phyloP scores from a whole-genome alignment of 177 flowering plant species.

The Tripterygium wilfordii region DNA sequence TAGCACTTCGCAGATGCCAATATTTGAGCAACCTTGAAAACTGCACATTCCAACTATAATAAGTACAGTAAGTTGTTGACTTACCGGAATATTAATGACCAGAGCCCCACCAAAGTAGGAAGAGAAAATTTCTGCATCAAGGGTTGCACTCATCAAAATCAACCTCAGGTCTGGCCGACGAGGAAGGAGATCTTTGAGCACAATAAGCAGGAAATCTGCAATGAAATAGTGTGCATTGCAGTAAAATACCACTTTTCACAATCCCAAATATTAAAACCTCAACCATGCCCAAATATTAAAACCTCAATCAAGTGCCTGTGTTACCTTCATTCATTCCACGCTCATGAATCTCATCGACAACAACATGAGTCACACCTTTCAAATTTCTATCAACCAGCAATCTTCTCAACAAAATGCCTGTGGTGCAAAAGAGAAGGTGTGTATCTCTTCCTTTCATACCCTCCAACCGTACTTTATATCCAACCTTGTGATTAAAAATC shows the following conservation, averaged over 20 bases:
- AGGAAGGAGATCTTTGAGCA: constrained; percentile 86
- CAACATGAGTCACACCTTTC: constrained; percentile 84
- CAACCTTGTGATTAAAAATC: constrained; percentile 51
- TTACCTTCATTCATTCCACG: constrained; percentile 99
- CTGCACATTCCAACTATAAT: neutral
- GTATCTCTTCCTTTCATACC: constrained; percentile 94
- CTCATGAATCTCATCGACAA: constrained; percentile 97
- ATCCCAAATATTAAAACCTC: neutral
- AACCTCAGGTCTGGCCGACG: constrained; percentile 81
- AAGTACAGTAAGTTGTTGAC: constrained; percentile 15
- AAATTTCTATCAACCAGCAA: constrained; percentile 79
- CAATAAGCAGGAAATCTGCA: constrained; percentile 89
- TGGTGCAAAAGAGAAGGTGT: constrained; percentile 92
- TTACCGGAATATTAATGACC: constrained; percentile 70
- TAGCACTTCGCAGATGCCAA: too few species aligned
- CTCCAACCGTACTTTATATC: constrained; percentile 93
- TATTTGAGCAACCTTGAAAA: too few species aligned
- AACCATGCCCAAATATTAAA: neutral
- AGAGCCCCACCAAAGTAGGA: constrained; percentile 86
- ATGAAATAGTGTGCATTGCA: constrained; percentile 13
- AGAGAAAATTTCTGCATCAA: constrained; percentile 85
- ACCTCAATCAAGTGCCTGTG: neutral
- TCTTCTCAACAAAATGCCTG: constrained; percentile 86
- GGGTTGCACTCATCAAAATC: constrained; percentile 89
- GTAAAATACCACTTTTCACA: constrained; percentile 14